Evolutionary conservation across 83 land plant genomes (phyloP), one percentile per base, ranked within the genome.

Genomic region (Larix sibirica): DNA sequence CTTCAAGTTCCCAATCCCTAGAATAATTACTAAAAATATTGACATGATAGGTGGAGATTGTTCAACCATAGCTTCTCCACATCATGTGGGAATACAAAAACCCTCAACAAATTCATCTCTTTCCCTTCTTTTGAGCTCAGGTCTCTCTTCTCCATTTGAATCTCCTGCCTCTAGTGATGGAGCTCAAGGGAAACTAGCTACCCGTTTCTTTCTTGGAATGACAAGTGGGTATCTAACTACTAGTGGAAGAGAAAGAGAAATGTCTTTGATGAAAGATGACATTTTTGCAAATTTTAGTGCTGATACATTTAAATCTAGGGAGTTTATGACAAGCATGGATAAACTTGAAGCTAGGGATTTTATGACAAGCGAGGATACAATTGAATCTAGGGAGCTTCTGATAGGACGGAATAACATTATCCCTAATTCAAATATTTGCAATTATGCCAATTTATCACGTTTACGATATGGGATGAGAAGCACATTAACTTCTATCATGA

Each of bases 51-150:
- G 75, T 66, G 85, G 85, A 26, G 85, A 83, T 6, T 83, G 85
- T 80, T 83, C 85, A 21, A 83, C 85, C 33, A 83, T 82, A 14
- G 84, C 85, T 38, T 83, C 85, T 28, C 85, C 85, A 38, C 60
- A 73, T 2, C 74, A 83, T 59, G 40, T 80, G 31, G 83, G 85
- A 50, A 76, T 76, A 76, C 79, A 76, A 3, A 36, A 76, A 33
- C 79, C 56, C 16, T 76, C 61, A 76, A 76, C 50, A 60, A 76
- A 50, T 17, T 76, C 79, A 76, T 76, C 79, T 54, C 61, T 76
- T 76, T 54, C 79, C 59, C 79, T 76, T 5, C 75, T 79, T 54
- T 4, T 21, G 16, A 64, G 81, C 33, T 50, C 66, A 63, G 69
- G 26, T 78, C 59, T 80, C 13, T 38, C 67, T 82, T 58, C 60